Conservation (phyloP, 2,329 filamentous ascomycete genomes). For the Calonectria honghensis region DNA sequence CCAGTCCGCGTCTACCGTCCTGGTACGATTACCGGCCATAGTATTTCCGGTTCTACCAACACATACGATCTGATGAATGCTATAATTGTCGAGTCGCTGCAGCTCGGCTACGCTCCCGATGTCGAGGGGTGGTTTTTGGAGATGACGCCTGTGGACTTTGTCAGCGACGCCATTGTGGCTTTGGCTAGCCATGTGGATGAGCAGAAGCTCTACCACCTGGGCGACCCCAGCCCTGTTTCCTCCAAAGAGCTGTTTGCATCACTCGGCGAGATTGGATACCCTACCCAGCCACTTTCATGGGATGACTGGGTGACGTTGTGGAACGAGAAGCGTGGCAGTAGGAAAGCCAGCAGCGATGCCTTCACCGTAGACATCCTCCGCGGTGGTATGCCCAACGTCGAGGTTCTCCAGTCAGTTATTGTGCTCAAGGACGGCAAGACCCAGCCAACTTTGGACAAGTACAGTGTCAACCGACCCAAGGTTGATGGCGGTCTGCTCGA, state of each 20-base stretch:
- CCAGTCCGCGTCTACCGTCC: conserved; percentile 83
- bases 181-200: conserved; percentile 79
- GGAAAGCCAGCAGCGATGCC: conserved; percentile 80
- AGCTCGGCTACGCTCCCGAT: conserved; percentile 81
- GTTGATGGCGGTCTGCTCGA: conserved; percentile 83
- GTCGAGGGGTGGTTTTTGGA: conserved; percentile 86
- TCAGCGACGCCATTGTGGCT: conserved; percentile 83
- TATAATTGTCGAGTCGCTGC: conserved; percentile 84
- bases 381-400: conserved; percentile 85
- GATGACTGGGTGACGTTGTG: conserved; percentile 85
- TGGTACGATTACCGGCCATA: conserved; percentile 87
- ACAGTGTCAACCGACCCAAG: conserved; percentile 77
- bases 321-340: conserved; percentile 80
- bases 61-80: conserved; percentile 87
- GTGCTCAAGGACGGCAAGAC: conserved; percentile 84
- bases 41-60: conserved; percentile 83
- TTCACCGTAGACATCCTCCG: conserved; percentile 88
- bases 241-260: conserved; percentile 79
- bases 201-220: conserved; percentile 83
- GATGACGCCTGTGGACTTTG: conserved; percentile 90
- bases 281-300: conserved; percentile 79
- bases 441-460: conserved; percentile 71
- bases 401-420: conserved; percentile 82
- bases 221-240: conserved; percentile 82
- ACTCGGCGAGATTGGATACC: conserved; percentile 80